phyloP scores from a whole-genome alignment of 345 rosid species.

The Eucalyptus curtisii region DNA sequence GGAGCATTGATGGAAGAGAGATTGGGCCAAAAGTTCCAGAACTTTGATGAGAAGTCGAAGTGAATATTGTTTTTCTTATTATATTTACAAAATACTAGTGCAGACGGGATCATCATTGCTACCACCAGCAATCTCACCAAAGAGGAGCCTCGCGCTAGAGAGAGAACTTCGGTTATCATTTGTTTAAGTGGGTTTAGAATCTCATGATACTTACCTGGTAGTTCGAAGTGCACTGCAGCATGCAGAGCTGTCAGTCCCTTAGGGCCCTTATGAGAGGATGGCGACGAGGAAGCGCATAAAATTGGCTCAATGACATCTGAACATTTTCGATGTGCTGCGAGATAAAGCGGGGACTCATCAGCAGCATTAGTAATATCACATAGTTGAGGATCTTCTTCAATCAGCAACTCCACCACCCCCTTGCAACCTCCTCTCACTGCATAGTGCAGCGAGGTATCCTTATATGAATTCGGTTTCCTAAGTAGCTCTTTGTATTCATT shows the following conservation, averaged over 20 bases:
- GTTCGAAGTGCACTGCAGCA: neutral
- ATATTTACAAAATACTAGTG: neutral
- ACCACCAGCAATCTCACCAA: neutral
- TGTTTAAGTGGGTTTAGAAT: neutral
- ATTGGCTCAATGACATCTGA: neutral
- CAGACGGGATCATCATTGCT: neutral
- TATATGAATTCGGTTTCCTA: neutral
- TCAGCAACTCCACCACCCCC: neutral
- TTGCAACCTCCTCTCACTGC: neutral
- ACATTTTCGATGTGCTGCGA: neutral
- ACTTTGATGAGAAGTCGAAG: too few relatives aligned
- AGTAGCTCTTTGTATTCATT: neutral
- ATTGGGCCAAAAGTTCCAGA: too few relatives aligned
- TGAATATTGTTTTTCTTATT: neutral
- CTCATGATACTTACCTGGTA: neutral
- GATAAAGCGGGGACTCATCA: too few relatives aligned
- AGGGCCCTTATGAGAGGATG: neutral
- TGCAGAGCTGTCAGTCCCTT: neutral
- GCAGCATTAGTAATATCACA: neutral
- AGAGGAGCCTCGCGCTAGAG: neutral
- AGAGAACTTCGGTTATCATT: neutral
- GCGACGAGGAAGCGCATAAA: neutral
- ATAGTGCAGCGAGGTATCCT: neutral
- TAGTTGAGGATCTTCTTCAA: neutral
- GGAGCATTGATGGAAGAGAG: too few relatives aligned